Evolutionary conservation across 352 stramenopile genomes (phyloP).

Genomic region (Pythium dissotocum): DNA sequence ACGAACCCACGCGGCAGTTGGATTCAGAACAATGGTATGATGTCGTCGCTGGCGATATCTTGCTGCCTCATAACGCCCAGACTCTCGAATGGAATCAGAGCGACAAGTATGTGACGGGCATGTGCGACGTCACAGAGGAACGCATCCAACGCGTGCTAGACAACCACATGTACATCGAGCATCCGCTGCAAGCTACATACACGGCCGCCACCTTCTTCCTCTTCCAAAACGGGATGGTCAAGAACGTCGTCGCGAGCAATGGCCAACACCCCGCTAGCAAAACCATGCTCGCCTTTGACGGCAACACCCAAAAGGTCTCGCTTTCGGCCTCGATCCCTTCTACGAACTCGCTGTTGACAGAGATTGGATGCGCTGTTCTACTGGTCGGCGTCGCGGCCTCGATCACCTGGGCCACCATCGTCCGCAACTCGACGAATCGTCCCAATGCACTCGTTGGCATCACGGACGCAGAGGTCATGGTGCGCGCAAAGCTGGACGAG

Average conservation of each 20-base stretch:
- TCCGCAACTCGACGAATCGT: not conserved
- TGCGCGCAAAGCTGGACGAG: not conserved
- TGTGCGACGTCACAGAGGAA: not conserved
- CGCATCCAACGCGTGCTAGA: not conserved
- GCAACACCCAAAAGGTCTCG: not conserved
- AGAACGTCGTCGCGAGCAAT: not conserved
- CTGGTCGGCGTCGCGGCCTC: not conserved
- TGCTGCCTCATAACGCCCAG: not conserved
- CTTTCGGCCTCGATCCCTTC: not conserved
- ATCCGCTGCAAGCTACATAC: not conserved
- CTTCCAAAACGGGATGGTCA: not conserved
- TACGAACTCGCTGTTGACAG: not conserved
- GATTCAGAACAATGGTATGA: not conserved
- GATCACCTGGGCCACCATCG: not conserved
- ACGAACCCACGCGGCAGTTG: not conserved
- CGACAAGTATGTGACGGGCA: not conserved
- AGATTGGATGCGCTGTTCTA: not conserved
- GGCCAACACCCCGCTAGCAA: not conserved
- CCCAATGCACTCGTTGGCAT: not conserved
- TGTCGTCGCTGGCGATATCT: not conserved
- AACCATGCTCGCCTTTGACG: not conserved
- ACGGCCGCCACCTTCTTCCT: not conserved
- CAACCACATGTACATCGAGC: constrained; percentile 5
- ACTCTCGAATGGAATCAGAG: not conserved
- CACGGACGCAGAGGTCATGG: not conserved